A percentile compares a stretch with the other conserved stretches of the same genome.
Evolutionary conservation across 2,329 filamentous ascomycete species (phyloP).

Genomic region (Cryphonectria naterciae): DNA sequence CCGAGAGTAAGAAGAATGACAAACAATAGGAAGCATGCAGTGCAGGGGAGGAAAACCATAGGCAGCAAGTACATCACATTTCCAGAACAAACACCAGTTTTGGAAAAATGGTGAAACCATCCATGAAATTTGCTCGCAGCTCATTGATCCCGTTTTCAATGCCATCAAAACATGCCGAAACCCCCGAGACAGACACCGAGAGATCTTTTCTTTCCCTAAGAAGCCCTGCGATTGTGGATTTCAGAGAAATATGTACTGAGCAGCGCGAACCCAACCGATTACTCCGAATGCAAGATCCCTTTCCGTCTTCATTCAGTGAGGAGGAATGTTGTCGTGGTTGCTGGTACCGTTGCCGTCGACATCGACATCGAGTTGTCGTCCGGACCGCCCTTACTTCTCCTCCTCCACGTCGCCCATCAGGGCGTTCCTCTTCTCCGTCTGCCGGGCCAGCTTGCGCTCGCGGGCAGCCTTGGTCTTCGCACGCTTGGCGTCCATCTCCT

Average conservation of each 20-base stretch:
- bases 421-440: slow-evolving; percentile 86
- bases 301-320: slow-evolving; percentile 52
- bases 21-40: not conserved
- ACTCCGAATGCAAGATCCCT: slow-evolving; percentile 60
- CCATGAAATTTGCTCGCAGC: slow-evolving; percentile 30
- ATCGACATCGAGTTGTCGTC: slow-evolving; percentile 12
- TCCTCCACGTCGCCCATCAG: slow-evolving; percentile 73
- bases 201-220: slow-evolving; percentile 25
- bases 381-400: slow-evolving; percentile 41
- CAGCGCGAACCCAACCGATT: slow-evolving; percentile 58
- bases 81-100: slow-evolving; percentile 38
- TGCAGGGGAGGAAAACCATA: slow-evolving; percentile 44
- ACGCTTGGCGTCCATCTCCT: slow-evolving; percentile 99
- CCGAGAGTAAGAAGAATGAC: not conserved
- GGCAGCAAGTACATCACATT: slow-evolving; percentile 55
- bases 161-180: slow-evolving; percentile 32
- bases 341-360: slow-evolving; percentile 44
- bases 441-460: slow-evolving; percentile 96
- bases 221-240: slow-evolving; percentile 24
- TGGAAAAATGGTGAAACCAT: slow-evolving; percentile 26
- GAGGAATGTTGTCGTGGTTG: slow-evolving; percentile 45
- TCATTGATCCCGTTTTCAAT: slow-evolving; percentile 33
- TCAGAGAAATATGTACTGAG: slow-evolving; percentile 33
- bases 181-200: slow-evolving; percentile 28
- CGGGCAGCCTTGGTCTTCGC: slow-evolving; percentile 99